Conservation (phyloP, 306 rosid genomes). For the Lablab purpureus region DNA sequence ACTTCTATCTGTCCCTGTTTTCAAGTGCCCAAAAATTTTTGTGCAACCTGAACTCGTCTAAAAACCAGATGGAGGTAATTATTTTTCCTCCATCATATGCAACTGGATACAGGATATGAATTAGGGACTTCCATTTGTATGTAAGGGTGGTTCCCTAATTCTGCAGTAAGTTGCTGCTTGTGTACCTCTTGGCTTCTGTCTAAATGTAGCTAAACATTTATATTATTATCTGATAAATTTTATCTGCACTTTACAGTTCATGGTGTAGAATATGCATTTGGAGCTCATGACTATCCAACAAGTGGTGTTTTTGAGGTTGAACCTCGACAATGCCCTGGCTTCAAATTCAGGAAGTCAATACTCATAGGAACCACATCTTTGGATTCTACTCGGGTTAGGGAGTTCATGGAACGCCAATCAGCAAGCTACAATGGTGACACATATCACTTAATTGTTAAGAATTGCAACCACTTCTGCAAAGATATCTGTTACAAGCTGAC, state of each 20-base stretch:
- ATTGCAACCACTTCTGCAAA: conserved; percentile 98
- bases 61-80: conserved; percentile 24
- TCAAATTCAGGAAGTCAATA: conserved; percentile 92
- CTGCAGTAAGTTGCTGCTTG: conserved; percentile 1
- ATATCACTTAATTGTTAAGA: conserved; percentile 93
- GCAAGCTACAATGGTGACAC: conserved; percentile 85
- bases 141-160: background rate
- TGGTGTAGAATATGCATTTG: conserved; percentile 95
- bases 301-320: conserved; percentile 99
- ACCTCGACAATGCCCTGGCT: conserved; percentile 97
- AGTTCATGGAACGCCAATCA: conserved; percentile 88
- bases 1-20: conserved; percentile 18
- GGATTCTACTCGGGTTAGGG: conserved; percentile 81
- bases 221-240: conserved; percentile 40
- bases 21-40: background rate
- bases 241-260: conserved; percentile 69
- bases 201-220: background rate
- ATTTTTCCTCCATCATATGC: background rate
- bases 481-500: conserved; percentile 89
- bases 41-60: background rate
- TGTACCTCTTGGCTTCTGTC: background rate
- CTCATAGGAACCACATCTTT: conserved; percentile 86
- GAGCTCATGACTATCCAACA: conserved; percentile 94
- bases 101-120: conserved; percentile 4
- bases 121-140: background rate